Evolutionary conservation across 805 yeast genomes (phyloP).

Genomic region (Saccharomycopsis capsularis): DNA sequence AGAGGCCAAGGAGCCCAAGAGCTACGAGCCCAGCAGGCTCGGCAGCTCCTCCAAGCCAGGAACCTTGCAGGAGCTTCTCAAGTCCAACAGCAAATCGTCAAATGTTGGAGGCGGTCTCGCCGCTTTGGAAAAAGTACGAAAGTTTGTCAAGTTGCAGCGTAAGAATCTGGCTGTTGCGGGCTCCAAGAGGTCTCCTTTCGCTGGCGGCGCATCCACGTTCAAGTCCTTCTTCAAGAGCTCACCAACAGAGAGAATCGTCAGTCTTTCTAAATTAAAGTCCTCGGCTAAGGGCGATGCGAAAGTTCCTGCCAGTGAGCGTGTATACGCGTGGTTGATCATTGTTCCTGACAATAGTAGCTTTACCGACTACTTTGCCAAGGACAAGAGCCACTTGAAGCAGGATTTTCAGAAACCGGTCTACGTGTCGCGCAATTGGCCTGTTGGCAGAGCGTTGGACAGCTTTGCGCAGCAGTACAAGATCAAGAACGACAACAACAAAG

Average conservation of each 20-base stretch:
- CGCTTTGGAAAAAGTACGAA: constrained; percentile 21
- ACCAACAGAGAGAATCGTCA: constrained; percentile 22
- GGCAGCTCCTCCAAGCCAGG: too few species aligned
- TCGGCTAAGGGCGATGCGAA: constrained; percentile 47
- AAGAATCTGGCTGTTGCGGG: background rate
- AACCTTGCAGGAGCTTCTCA: background rate
- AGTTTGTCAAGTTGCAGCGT: constrained; percentile 20
- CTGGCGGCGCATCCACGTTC: background rate
- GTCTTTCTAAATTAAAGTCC: constrained; percentile 36
- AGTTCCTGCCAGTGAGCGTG: constrained; percentile 37
- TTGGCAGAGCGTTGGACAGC: constrained; percentile 51
- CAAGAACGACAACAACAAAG: constrained; percentile 42
- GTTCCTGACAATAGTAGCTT: constrained; percentile 13
- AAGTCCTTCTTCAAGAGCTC: background rate
- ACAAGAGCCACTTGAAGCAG: background rate
- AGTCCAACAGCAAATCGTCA: background rate
- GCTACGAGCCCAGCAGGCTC: constrained; percentile 9
- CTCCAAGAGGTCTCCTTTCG: background rate
- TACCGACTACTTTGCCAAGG: constrained; percentile 5
- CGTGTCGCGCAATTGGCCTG: constrained; percentile 51
- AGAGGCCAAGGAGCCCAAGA: constrained; percentile 27
- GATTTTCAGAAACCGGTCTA: constrained; percentile 32
- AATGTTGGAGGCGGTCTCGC: background rate
- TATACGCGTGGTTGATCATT: constrained; percentile 37
- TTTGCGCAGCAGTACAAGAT: constrained; percentile 42